Conservation (phyloP, 192 early-diverging fungal species). For the Haplosporangium gracile region DNA sequence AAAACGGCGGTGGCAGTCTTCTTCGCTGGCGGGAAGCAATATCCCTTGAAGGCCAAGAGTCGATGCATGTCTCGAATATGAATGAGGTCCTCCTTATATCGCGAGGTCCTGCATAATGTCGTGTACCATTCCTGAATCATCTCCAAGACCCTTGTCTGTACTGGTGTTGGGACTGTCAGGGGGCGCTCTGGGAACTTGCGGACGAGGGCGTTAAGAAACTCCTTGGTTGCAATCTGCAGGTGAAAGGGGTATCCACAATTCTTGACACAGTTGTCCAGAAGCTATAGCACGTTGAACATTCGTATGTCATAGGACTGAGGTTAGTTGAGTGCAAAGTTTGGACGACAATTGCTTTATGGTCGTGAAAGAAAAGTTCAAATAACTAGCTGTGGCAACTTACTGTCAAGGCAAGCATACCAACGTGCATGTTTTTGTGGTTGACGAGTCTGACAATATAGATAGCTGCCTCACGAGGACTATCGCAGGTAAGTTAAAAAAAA, state of each 20-base stretch:
- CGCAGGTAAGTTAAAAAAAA: not conserved
- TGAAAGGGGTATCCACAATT: constrained; percentile 99
- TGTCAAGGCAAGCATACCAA: constrained; percentile 74
- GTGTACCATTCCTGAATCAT: constrained; percentile 96
- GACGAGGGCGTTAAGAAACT: constrained; percentile 97
- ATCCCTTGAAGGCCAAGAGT: constrained; percentile 89
- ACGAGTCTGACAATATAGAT: constrained; percentile 74
- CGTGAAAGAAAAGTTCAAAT: not conserved
- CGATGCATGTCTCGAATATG: constrained; percentile 97
- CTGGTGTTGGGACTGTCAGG: constrained; percentile 74
- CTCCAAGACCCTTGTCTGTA: constrained; percentile 90
- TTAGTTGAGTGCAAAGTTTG: not conserved
- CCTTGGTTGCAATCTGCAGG: constrained; percentile 93
- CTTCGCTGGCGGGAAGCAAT: constrained; percentile 79
- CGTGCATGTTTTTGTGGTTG: constrained; percentile 70
- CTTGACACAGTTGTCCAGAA: constrained; percentile 98
- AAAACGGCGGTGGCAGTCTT: constrained; percentile 75
- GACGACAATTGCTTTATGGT: not conserved
- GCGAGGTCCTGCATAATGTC: constrained; percentile 86
- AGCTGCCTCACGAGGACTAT: constrained; percentile 83
- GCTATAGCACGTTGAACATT: constrained; percentile 45
- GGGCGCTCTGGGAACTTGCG: constrained; percentile 94
- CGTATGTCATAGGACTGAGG: not conserved
- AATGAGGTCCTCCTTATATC: constrained; percentile 93
- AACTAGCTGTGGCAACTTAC: constrained; percentile 44